Percentiles rank a stretch among this genome's conserved stretches.
phyloP scores from a whole-genome alignment of 75 land plant species.

The Cupressus sempervirens region DNA sequence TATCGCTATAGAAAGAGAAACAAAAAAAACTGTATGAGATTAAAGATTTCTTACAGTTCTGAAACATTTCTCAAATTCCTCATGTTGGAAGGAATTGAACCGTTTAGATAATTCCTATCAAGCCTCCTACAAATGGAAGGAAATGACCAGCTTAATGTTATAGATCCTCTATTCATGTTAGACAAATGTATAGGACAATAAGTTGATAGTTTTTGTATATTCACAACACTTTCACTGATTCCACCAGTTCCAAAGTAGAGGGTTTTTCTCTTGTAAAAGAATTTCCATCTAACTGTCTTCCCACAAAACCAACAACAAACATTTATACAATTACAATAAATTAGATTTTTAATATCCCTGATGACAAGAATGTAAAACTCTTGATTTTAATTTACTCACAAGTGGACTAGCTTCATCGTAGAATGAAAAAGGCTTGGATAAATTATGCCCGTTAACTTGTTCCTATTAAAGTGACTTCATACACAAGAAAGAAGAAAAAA shows the following conservation, averaged over 20 bases:
- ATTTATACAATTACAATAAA: background rate
- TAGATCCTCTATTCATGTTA: background rate
- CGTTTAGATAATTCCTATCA: constrained; percentile 50
- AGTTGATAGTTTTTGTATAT: constrained; percentile 16
- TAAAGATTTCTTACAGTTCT: constrained; percentile 44
- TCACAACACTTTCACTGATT: constrained; percentile 55
- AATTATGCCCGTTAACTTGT: constrained; percentile 44
- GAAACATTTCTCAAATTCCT: constrained; percentile 36
- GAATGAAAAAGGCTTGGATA: constrained; percentile 42
- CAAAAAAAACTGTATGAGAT: too few species aligned
- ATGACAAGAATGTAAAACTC: background rate
- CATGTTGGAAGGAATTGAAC: constrained; percentile 47
- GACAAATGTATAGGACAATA: background rate
- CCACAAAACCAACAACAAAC: background rate
- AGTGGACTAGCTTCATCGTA: constrained; percentile 38
- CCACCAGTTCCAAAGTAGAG: constrained; percentile 27
- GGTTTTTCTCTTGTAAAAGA: constrained; percentile 34
- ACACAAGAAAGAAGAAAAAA: background rate
- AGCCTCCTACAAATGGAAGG: constrained; percentile 36
- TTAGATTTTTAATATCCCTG: background rate
- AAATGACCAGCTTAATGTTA: too few species aligned
- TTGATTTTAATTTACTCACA: constrained; percentile 36
- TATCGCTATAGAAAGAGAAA: too few species aligned
- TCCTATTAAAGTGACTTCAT: constrained; percentile 55
- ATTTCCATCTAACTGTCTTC: constrained; percentile 40